Conservation (phyloP, 75 land plant genomes). For the Cupressus sempervirens region DNA sequence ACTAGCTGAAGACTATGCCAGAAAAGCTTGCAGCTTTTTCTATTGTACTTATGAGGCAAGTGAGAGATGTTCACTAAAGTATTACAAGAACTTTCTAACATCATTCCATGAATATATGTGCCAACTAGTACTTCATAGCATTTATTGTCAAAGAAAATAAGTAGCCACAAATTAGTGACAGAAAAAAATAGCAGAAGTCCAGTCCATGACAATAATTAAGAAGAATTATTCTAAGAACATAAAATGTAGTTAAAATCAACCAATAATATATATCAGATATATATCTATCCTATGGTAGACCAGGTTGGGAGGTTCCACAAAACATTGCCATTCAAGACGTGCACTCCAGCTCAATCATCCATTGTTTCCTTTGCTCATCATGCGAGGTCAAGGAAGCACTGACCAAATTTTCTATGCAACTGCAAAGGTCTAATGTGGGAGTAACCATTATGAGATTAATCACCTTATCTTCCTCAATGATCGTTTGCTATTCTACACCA, state of each 20-base stretch:
- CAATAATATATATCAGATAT: neutral
- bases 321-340: too few relatives aligned
- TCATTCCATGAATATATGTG: neutral
- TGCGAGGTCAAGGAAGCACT: too few relatives aligned
- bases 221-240: neutral
- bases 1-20: neutral
- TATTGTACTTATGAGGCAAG: neutral
- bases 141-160: neutral
- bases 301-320: neutral
- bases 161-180: neutral
- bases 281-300: neutral
- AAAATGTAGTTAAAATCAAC: neutral
- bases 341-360: too few relatives aligned
- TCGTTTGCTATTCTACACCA: neutral
- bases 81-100: neutral
- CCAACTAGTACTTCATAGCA: neutral
- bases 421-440: too few relatives aligned
- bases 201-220: neutral
- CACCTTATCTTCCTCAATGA: too few relatives aligned
- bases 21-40: neutral
- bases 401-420: too few relatives aligned
- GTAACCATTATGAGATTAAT: too few relatives aligned
- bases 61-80: neutral
- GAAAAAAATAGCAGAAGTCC: neutral
- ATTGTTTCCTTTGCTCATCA: too few relatives aligned